Evolutionary conservation across 2,329 filamentous ascomycete species (phyloP).

Genomic region (Penicillium janthinellum): DNA sequence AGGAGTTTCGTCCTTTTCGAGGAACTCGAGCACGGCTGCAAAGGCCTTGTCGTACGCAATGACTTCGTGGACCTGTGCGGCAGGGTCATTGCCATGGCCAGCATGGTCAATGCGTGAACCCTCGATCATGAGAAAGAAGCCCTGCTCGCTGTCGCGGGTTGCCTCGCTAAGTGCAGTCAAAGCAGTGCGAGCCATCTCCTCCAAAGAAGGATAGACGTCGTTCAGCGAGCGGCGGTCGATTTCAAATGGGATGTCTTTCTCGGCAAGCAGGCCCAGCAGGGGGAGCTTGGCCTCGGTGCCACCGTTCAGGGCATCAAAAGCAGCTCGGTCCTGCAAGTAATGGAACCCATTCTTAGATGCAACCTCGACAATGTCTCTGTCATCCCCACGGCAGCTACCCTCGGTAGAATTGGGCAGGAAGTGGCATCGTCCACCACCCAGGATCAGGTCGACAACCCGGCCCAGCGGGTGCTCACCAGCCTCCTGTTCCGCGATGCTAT

Average conservation of each 20-base stretch:
- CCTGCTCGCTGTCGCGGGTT: slow-evolving; percentile 80
- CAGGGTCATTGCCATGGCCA: slow-evolving; percentile 81
- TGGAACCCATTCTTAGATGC: slow-evolving; percentile 79
- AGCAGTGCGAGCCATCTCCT: slow-evolving; percentile 87
- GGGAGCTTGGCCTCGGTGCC: slow-evolving; percentile 74
- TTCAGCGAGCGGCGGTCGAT: slow-evolving; percentile 81
- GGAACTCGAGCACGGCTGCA: slow-evolving; percentile 78
- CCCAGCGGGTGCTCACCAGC: slow-evolving; percentile 85
- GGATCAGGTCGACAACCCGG: slow-evolving; percentile 84
- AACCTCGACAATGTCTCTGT: slow-evolving; percentile 71
- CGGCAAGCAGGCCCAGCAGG: slow-evolving; percentile 81
- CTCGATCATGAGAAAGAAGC: slow-evolving; percentile 99
- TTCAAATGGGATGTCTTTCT: slow-evolving; percentile 85
- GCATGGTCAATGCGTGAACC: slow-evolving; percentile 95
- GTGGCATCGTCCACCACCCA: slow-evolving; percentile 90
- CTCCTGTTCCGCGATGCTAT: slow-evolving; percentile 90
- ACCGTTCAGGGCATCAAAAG: slow-evolving; percentile 72
- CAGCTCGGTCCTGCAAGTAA: slow-evolving; percentile 71
- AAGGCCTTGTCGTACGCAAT: slow-evolving; percentile 93
- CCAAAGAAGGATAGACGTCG: slow-evolving; percentile 81
- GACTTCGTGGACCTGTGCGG: slow-evolving; percentile 85
- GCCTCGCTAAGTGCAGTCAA: slow-evolving; percentile 77
- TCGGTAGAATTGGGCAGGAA: slow-evolving; percentile 81
- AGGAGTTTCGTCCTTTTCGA: slow-evolving; percentile 69
- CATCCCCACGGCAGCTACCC: slow-evolving; percentile 80